Evolutionary conservation across 331 rosid species (phyloP).

Genomic region (Rhamnella rubrinervis): DNA sequence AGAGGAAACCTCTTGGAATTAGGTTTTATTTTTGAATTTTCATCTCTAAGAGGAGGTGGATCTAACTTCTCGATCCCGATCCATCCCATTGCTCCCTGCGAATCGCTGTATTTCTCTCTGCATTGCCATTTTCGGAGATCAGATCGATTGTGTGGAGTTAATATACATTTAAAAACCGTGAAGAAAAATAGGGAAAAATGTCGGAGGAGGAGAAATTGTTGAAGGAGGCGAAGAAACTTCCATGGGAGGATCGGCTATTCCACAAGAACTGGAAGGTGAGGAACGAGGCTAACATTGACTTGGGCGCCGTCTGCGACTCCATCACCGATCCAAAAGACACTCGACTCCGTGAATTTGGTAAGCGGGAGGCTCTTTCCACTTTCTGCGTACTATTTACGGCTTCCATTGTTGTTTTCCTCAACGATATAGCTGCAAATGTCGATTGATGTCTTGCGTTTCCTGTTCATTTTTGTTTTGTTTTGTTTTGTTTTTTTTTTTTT

Average conservation of each 20-base stretch:
- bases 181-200: conserved; percentile 14
- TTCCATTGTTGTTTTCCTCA: conserved; percentile 9
- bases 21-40: conserved; percentile 13
- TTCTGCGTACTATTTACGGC: conserved; percentile 19
- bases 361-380: neutral
- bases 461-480: neutral
- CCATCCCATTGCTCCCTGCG: conserved; percentile 6
- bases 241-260: conserved; percentile 93
- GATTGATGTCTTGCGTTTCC: neutral
- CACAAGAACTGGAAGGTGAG: conserved; percentile 99
- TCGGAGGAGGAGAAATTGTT: conserved; percentile 94
- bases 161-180: neutral
- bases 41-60: neutral
- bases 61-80: conserved; percentile 16
- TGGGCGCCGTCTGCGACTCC: conserved; percentile 87
- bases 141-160: conserved; percentile 15
- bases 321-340: conserved; percentile 92
- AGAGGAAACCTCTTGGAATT: neutral
- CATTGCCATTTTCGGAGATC: conserved; percentile 25
- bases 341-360: conserved; percentile 95
- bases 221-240: conserved; percentile 96
- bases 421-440: conserved; percentile 31
- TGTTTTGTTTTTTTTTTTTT: neutral
- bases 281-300: conserved; percentile 86
- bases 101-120: neutral